phyloP scores from a whole-genome alignment of 495 filamentous ascomycete genomes.

The Bryoglossum gracile region DNA sequence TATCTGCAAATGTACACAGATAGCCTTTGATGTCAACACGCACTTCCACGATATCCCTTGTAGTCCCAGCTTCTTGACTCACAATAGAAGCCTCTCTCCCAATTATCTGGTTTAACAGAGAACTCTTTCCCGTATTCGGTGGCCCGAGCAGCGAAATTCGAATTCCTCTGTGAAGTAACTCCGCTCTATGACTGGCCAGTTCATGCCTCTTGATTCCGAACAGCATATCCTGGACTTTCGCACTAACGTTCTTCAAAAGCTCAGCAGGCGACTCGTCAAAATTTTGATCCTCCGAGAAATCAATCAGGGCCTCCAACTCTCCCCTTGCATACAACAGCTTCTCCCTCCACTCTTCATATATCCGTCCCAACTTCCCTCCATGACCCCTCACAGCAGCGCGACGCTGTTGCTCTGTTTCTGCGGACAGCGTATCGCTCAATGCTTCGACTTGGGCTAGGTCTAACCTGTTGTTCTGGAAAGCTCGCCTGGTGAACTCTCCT shows the following conservation, averaged over 20 bases:
- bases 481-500: slow-evolving; percentile 90
- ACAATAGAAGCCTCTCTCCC: slow-evolving; percentile 93
- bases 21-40: slow-evolving; percentile 86
- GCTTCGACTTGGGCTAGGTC: slow-evolving; percentile 93
- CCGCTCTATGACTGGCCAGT: slow-evolving; percentile 70
- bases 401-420: slow-evolving; percentile 91
- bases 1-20: slow-evolving; percentile 84
- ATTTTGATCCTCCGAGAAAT: slow-evolving; percentile 95
- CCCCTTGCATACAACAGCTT: slow-evolving; percentile 73
- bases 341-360: slow-evolving; percentile 79
- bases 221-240: slow-evolving; percentile 52
- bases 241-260: slow-evolving; percentile 59
- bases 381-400: slow-evolving; percentile 75
- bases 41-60: slow-evolving; percentile 87
- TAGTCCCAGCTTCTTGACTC: slow-evolving; percentile 84
- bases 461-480: slow-evolving; percentile 80
- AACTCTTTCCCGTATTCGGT: slow-evolving; percentile 94
- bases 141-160: slow-evolving; percentile 79
- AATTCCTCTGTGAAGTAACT: slow-evolving; percentile 81
- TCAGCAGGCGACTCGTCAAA: slow-evolving; percentile 81
- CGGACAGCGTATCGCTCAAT: slow-evolving; percentile 74
- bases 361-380: slow-evolving; percentile 58
- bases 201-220: slow-evolving; percentile 59
- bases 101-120: slow-evolving; percentile 83
- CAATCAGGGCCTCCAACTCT: slow-evolving; percentile 90